phyloP scores from a whole-genome alignment of 441 rosid species.

The Melastoma candidum region DNA sequence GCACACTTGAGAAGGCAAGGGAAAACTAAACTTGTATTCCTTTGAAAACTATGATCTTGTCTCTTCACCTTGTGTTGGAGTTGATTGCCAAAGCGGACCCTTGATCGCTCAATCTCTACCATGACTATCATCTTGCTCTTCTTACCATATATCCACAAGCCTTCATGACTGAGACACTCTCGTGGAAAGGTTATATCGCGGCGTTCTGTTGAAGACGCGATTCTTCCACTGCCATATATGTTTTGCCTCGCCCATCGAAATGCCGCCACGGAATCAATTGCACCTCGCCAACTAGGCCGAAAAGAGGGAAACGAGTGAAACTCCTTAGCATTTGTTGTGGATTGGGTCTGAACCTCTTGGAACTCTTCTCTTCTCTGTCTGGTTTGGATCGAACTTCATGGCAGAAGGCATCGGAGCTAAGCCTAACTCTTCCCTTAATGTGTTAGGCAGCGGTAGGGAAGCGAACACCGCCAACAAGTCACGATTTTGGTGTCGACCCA shows the following conservation, averaged over 20 bases:
- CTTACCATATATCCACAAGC: too few species aligned
- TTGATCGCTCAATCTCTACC: too few species aligned
- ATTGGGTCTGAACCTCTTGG: constrained; percentile 77
- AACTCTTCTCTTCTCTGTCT: constrained; percentile 58
- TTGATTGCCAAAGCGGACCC: too few species aligned
- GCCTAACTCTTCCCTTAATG: constrained; percentile 12
- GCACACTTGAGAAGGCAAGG: too few species aligned
- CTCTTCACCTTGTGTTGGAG: too few species aligned
- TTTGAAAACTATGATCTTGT: too few species aligned
- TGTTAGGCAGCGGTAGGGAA: constrained; percentile 21
- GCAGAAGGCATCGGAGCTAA: constrained; percentile 47
- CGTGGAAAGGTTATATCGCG: too few species aligned
- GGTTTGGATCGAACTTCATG: constrained; percentile 44
- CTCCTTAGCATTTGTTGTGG: constrained; percentile 60
- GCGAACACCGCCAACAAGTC: constrained; percentile 29
- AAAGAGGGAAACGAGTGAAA: constrained; percentile 7
- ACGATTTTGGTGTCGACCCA: constrained; percentile 7
- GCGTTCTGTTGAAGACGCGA: too few species aligned
- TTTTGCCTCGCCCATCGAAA: background rate
- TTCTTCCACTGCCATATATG: too few species aligned
- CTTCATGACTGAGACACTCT: too few species aligned
- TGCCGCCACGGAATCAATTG: constrained; percentile 18
- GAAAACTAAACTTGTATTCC: too few species aligned
- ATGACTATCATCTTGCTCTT: too few species aligned
- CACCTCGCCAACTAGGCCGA: background rate